Percentiles rank a stretch among this genome's conserved stretches.
Conservation (phyloP, 768 basidiomycete genomes). For the Gautieria morchelliformis region DNA sequence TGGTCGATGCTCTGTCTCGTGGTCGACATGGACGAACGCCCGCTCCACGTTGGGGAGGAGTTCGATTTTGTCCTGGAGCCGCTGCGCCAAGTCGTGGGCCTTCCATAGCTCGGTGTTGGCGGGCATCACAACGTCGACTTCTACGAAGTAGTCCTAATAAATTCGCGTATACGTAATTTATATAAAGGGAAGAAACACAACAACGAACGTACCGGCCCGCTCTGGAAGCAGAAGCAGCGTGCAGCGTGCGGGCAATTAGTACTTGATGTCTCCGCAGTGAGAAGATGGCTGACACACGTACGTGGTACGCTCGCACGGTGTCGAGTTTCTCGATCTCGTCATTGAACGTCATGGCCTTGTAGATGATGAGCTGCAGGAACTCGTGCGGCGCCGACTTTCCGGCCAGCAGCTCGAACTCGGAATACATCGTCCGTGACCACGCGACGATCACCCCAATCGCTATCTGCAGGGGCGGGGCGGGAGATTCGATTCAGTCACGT, state of each 20-base stretch:
- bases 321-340: slow-evolving; percentile 81
- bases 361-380: slow-evolving; percentile 83
- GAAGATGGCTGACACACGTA: slow-evolving; percentile 40
- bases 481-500: background rate
- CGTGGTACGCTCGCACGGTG: slow-evolving; percentile 89
- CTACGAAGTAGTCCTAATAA: slow-evolving; percentile 77
- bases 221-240: slow-evolving; percentile 30
- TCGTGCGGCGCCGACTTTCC: slow-evolving; percentile 90
- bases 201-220: slow-evolving; percentile 57
- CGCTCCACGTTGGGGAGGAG: slow-evolving; percentile 82
- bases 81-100: slow-evolving; percentile 78
- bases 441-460: slow-evolving; percentile 67
- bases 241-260: slow-evolving; percentile 1
- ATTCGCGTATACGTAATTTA: background rate
- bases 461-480: no score
- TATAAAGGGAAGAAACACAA: no score
- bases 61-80: slow-evolving; percentile 83
- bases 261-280: slow-evolving; percentile 12
- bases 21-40: slow-evolving; percentile 93
- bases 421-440: slow-evolving; percentile 69
- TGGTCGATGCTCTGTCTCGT: slow-evolving; percentile 77
- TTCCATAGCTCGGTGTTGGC: slow-evolving; percentile 82
- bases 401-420: slow-evolving; percentile 77
- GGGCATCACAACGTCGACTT: slow-evolving; percentile 91
- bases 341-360: slow-evolving; percentile 88